Conservation (phyloP, 345 rosid species). For the Leavenworthia alabamica region DNA sequence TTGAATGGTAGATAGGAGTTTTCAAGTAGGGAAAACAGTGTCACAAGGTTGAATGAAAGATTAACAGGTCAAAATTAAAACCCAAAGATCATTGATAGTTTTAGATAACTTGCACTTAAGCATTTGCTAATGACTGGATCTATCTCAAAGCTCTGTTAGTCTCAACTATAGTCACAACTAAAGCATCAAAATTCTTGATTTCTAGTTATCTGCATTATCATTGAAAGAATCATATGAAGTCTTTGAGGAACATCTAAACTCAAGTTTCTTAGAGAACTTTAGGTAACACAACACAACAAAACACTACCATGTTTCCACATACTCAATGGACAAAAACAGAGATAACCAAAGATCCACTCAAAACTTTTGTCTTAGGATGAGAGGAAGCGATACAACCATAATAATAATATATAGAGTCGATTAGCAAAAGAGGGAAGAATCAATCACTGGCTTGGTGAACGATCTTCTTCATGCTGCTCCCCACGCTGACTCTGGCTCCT, state of each 20-base stretch:
- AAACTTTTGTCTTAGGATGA: not conserved
- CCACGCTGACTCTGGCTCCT: conserved; percentile 16
- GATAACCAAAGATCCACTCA: not conserved
- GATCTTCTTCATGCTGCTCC: conserved; percentile 34
- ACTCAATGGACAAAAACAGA: not conserved
- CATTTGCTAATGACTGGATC: not conserved
- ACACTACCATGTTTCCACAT: not conserved
- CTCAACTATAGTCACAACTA: not conserved
- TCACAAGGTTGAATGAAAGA: not conserved
- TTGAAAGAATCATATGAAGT: not conserved
- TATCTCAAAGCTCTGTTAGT: not conserved
- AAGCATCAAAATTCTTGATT: not conserved
- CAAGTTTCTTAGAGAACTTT: not conserved
- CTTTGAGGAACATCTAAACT: not conserved
- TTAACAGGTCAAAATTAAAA: not conserved
- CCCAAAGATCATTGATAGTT: not conserved
- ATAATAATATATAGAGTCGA: not conserved
- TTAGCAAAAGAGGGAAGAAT: not conserved
- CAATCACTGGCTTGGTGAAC: conserved; percentile 64
- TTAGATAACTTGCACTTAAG: not conserved
- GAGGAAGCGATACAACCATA: not conserved
- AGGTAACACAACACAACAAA: not conserved
- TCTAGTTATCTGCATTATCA: not conserved
- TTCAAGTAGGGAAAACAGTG: not conserved
- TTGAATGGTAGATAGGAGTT: no score